Percentiles rank a stretch among this genome's conserved stretches.
These are phyloP conservation scores for Solanum boliviense DNA, from an alignment of 257 asterid genomes.

Conservation along the genomic window DNA sequence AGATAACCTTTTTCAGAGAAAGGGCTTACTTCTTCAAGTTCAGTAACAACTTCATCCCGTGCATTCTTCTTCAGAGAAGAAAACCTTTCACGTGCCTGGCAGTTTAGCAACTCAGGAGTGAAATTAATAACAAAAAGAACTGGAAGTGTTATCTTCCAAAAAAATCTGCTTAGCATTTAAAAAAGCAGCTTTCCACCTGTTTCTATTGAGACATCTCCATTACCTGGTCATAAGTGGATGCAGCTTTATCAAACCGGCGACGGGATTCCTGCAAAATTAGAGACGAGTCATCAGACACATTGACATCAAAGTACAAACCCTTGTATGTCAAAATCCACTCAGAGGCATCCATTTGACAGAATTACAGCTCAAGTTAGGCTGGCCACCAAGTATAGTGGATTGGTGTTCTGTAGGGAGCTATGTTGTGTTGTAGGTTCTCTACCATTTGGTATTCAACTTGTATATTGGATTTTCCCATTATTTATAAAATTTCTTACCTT, in stretches of 20 bases:
- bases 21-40: constrained; percentile 68
- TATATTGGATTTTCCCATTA: not conserved
- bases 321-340: not conserved
- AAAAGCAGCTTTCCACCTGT: not conserved
- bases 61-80: constrained; percentile 80
- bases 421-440: not conserved
- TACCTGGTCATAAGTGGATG: constrained; percentile 81
- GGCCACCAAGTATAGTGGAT: not conserved
- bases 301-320: not conserved
- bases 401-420: not conserved
- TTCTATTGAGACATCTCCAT: constrained; percentile 5
- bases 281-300: not conserved
- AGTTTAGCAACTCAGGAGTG: not conserved
- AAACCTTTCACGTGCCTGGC: constrained; percentile 83
- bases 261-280: constrained; percentile 73
- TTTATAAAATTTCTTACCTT: not conserved
- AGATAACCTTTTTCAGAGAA: not conserved
- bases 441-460: not conserved
- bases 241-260: constrained; percentile 82
- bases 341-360: not conserved
- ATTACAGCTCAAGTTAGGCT: not conserved
- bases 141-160: not conserved
- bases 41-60: constrained; percentile 80
- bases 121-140: not conserved
- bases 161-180: not conserved